Conservation (phyloP, 164 flowering plant genomes). For the Liquidambar formosana region DNA sequence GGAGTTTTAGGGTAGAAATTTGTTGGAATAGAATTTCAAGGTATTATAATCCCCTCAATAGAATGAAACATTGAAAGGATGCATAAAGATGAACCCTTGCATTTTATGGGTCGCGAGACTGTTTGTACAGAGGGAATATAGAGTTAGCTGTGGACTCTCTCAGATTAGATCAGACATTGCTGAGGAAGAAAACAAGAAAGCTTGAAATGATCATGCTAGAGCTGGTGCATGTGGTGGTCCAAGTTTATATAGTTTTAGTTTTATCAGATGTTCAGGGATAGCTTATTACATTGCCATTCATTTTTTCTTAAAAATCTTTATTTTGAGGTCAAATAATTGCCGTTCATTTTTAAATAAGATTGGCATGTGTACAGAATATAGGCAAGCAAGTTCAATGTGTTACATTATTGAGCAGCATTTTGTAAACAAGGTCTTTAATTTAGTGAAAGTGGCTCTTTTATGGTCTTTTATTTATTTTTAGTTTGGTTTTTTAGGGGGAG, state of each 20-base stretch:
- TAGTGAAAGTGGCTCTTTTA: too few species aligned
- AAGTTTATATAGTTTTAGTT: constrained; percentile 2
- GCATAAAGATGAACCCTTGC: constrained; percentile 4
- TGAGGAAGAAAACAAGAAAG: background rate
- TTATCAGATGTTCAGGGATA: background rate
- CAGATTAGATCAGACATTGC: background rate
- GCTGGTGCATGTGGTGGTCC: background rate
- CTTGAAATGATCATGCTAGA: too few species aligned
- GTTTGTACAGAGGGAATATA: constrained; percentile 17
- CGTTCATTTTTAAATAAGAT: too few species aligned
- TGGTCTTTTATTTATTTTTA: too few species aligned
- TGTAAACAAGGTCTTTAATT: too few species aligned
- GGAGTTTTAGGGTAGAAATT: background rate
- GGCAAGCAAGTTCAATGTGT: too few species aligned
- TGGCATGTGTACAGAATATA: too few species aligned
- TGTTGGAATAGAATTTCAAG: background rate
- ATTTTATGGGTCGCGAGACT: constrained; percentile 16
- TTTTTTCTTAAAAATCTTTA: constrained; percentile 1
- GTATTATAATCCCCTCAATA: background rate
- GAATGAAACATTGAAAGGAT: background rate
- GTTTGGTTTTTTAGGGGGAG: too few species aligned
- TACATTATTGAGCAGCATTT: too few species aligned
- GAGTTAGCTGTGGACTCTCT: constrained; percentile 10
- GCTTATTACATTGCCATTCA: background rate
- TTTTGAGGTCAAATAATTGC: too few species aligned